These are phyloP conservation scores for Chalciporus sphaerocephalus DNA, from an alignment of 768 basidiomycete species.

Conservation along the genomic window DNA sequence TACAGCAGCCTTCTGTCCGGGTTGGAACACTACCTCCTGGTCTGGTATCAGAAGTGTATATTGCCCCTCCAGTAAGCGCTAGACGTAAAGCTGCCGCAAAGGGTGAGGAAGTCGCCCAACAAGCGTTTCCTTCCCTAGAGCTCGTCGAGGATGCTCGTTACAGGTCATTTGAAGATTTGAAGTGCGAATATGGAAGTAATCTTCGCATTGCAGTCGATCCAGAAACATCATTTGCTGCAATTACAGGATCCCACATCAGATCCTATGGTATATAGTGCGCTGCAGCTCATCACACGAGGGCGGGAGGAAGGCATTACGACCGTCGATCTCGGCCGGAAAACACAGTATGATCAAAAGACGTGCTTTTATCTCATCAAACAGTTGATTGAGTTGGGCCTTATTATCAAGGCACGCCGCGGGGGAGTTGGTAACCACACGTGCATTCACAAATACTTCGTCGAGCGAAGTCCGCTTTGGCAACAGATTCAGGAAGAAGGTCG, in stretches of 20 bases:
- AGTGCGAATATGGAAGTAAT: constrained; percentile 51
- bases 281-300: constrained; percentile 82
- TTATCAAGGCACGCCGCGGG: constrained; percentile 74
- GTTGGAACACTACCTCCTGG: constrained; percentile 68
- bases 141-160: constrained; percentile 52
- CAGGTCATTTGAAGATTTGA: constrained; percentile 54
- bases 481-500: constrained; percentile 61
- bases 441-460: constrained; percentile 82
- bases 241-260: constrained; percentile 81
- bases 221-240: constrained; percentile 68
- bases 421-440: constrained; percentile 74
- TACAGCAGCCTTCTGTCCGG: constrained; percentile 67
- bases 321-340: constrained; percentile 69
- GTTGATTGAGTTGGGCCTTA: constrained; percentile 64
- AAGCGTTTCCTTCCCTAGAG: constrained; percentile 43
- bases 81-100: constrained; percentile 61
- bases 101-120: constrained; percentile 45
- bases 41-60: constrained; percentile 61
- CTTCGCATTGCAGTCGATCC: constrained; percentile 74
- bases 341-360: constrained; percentile 85
- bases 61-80: constrained; percentile 71
- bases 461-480: constrained; percentile 71
- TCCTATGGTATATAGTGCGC: constrained; percentile 77
- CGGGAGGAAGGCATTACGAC: constrained; percentile 74
- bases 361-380: constrained; percentile 83